A percentile compares a stretch with the other conserved stretches of the same genome.
Conservation (phyloP, 2,329 filamentous ascomycete genomes). For the Periconia sp. region DNA sequence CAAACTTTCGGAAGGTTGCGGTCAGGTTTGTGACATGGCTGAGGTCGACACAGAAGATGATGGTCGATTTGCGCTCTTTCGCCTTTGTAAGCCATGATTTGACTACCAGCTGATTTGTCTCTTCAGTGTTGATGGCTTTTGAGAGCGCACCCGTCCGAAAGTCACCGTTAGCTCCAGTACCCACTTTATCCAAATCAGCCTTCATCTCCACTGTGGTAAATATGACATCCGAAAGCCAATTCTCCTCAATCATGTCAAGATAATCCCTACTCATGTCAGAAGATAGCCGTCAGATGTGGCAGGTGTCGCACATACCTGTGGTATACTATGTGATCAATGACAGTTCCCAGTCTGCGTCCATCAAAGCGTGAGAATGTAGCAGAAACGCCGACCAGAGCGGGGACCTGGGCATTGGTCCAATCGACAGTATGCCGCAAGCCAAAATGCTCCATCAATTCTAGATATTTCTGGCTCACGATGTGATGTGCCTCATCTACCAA, state of each 20-base stretch:
- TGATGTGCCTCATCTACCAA: constrained; percentile 97
- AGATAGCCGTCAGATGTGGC: background rate
- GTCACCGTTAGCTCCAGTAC: constrained; percentile 68
- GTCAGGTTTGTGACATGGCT: constrained; percentile 78
- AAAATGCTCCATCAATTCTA: constrained; percentile 77
- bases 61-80: constrained; percentile 72
- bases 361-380: constrained; percentile 81
- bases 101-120: constrained; percentile 81
- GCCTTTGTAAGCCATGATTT: constrained; percentile 84
- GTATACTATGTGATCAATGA: constrained; percentile 94
- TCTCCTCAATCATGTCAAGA: constrained; percentile 79
- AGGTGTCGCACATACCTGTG: constrained; percentile 60
- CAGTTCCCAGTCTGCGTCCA: constrained; percentile 76
- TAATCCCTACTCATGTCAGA: constrained; percentile 53
- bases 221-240: constrained; percentile 88
- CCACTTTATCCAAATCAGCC: constrained; percentile 75
- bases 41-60: constrained; percentile 93
- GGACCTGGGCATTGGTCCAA: constrained; percentile 29
- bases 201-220: constrained; percentile 90
- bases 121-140: constrained; percentile 75
- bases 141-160: constrained; percentile 80
- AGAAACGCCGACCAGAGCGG: constrained; percentile 82
- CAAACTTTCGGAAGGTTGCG: constrained; percentile 71
- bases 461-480: constrained; percentile 82
- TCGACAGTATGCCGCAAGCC: constrained; percentile 59